phyloP scores from a whole-genome alignment of 2,329 filamentous ascomycete species.

The Hypoxylon sp. region DNA sequence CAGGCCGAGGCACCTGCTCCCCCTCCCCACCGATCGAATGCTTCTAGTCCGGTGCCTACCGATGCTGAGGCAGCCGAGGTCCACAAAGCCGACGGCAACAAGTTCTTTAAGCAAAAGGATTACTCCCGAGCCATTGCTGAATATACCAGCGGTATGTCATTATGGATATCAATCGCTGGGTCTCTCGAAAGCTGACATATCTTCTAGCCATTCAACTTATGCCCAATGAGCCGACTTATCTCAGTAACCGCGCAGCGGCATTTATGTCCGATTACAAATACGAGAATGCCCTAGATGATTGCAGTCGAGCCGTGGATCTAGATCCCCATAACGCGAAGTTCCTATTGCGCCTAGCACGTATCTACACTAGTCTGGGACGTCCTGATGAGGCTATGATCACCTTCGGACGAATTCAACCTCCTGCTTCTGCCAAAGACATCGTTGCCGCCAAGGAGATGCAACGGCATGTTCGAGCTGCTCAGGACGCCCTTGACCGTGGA shows the following conservation, averaged over 20 bases:
- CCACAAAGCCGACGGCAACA: slow-evolving; percentile 93
- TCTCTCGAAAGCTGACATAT: slow-evolving; percentile 12
- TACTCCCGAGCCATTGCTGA: slow-evolving; percentile 88
- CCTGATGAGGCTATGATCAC: slow-evolving; percentile 87
- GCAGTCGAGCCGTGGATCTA: slow-evolving; percentile 79
- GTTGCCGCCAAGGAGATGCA: slow-evolving; percentile 85
- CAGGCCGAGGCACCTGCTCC: slow-evolving; percentile 66
- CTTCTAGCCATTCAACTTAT: slow-evolving; percentile 86
- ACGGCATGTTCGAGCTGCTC: slow-evolving; percentile 80
- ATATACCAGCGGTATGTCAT: slow-evolving; percentile 84
- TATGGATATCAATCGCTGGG: slow-evolving; percentile 14
- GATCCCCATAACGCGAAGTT: slow-evolving; percentile 90
- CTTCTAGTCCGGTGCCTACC: slow-evolving; percentile 64
- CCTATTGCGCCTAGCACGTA: slow-evolving; percentile 84
- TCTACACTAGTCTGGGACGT: slow-evolving; percentile 86
- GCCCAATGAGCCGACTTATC: slow-evolving; percentile 85
- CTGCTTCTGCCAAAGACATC: slow-evolving; percentile 85
- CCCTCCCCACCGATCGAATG: slow-evolving; percentile 75
- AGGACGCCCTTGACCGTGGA: slow-evolving; percentile 77
- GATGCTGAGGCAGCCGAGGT: slow-evolving; percentile 81
- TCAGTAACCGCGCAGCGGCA: slow-evolving; percentile 93
- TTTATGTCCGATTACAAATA: slow-evolving; percentile 89
- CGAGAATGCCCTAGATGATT: slow-evolving; percentile 84
- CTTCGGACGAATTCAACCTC: slow-evolving; percentile 80
- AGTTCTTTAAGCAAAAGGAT: slow-evolving; percentile 94